These are phyloP conservation scores for Protomyces inundatus DNA, from an alignment of 1,139 yeast genomes.

Conservation along the genomic window DNA sequence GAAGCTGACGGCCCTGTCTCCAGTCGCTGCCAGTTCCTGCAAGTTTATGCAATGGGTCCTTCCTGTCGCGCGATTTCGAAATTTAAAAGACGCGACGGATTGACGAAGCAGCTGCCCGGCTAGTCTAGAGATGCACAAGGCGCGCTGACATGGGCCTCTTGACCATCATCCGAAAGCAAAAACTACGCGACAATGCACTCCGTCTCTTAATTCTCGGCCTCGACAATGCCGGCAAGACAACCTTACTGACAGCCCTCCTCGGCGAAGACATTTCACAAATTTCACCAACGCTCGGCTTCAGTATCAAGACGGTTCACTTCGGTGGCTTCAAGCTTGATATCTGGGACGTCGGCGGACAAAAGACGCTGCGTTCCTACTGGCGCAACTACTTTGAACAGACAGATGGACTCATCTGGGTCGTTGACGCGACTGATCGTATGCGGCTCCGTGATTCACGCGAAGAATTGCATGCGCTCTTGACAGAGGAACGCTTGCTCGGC, in stretches of 20 bases:
- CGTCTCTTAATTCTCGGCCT: conserved; percentile 72
- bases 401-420: conserved; percentile 85
- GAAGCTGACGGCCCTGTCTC: background rate
- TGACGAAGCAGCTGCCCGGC: no score
- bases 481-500: conserved; percentile 65
- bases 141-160: conserved; percentile 66
- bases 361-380: conserved; percentile 76
- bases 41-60: background rate
- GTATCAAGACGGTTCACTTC: conserved; percentile 42
- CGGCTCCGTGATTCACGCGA: conserved; percentile 49
- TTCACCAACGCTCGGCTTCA: conserved; percentile 54
- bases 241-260: conserved; percentile 55
- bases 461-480: conserved; percentile 59
- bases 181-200: conserved; percentile 69
- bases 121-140: no score
- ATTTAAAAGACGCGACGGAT: no score
- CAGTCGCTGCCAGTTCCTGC: background rate
- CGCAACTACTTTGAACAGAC: conserved; percentile 84
- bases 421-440: conserved; percentile 66
- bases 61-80: background rate
- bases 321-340: conserved; percentile 42
- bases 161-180: conserved; percentile 75
- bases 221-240: conserved; percentile 87
- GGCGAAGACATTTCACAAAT: conserved; percentile 37
- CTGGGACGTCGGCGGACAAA: conserved; percentile 92